These are phyloP conservation scores for Potentilla sterilis DNA, from an alignment of 306 rosid genomes.

Conservation along the genomic window DNA sequence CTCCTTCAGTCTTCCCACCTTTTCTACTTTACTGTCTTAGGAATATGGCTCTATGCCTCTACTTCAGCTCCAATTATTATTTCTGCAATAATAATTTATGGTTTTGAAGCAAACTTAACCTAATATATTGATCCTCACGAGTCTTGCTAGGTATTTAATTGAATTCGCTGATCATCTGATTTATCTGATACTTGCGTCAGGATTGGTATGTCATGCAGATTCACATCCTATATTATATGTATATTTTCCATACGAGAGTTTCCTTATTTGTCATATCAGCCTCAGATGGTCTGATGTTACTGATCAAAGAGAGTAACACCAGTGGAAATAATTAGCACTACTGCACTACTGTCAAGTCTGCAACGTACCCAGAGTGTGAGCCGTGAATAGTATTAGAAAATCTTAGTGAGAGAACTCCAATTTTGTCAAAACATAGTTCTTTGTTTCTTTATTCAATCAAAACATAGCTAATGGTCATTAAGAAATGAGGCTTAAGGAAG, in stretches of 20 bases:
- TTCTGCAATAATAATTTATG: not conserved
- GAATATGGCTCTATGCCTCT: not conserved
- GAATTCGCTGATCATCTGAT: not conserved
- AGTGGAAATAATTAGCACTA: slow-evolving; percentile 7
- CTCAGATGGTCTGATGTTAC: slow-evolving; percentile 26
- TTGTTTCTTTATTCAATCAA: not conserved
- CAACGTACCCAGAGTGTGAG: slow-evolving; percentile 6
- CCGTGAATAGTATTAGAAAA: slow-evolving; percentile 8
- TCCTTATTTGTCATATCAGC: slow-evolving; percentile 45
- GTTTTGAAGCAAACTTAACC: not conserved
- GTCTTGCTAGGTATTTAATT: not conserved
- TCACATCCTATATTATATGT: not conserved
- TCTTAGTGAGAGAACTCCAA: slow-evolving; percentile 11
- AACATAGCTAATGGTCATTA: not conserved
- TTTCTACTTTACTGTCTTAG: slow-evolving; percentile 43
- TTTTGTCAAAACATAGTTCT: not conserved
- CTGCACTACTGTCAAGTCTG: not conserved
- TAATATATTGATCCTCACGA: not conserved
- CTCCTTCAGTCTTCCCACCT: slow-evolving; percentile 24
- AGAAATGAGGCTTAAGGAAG: not conserved
- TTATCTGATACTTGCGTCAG: not conserved
- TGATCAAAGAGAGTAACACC: slow-evolving; percentile 10
- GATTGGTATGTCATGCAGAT: not conserved
- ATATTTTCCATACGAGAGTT: slow-evolving; percentile 17
- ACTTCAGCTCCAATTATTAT: not conserved